phyloP scores from a whole-genome alignment of 2,329 filamentous ascomycete genomes.

The Colletotrichum viniferum region DNA sequence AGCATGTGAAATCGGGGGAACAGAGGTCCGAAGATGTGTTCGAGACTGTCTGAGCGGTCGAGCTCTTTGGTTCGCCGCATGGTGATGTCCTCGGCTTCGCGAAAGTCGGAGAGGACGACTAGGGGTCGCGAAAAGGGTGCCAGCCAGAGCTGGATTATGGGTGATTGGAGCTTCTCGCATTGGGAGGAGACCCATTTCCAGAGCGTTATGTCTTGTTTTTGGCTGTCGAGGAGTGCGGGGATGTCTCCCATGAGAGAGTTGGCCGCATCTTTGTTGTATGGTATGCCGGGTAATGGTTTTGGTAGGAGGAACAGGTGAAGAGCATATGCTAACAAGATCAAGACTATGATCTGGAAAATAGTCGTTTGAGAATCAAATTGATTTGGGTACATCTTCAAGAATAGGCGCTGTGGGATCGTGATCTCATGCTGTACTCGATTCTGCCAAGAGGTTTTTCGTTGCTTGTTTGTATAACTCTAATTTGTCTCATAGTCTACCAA shows the following conservation, averaged over 20 bases:
- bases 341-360: neutral
- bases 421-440: neutral
- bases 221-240: neutral
- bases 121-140: conserved; percentile 44
- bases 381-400: neutral
- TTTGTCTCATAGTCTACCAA: neutral
- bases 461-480: neutral
- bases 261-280: neutral
- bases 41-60: conserved; percentile 32
- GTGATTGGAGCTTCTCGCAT: conserved; percentile 34
- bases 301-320: neutral
- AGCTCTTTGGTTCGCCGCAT: conserved; percentile 46
- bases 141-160: conserved; percentile 52
- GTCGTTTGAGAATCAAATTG: neutral
- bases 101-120: conserved; percentile 44
- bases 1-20: conserved; percentile 28
- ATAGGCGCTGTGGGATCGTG: rapidly evolving
- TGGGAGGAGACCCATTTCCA: neutral
- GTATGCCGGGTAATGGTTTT: neutral
- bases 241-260: neutral
- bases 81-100: conserved; percentile 43
- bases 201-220: neutral
- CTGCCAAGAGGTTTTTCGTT: neutral
- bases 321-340: neutral
- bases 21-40: neutral